Evolutionary conservation across 1,284 basidiomycete genomes (phyloP).

Genomic region (Ustanciosporium gigantosporum): DNA sequence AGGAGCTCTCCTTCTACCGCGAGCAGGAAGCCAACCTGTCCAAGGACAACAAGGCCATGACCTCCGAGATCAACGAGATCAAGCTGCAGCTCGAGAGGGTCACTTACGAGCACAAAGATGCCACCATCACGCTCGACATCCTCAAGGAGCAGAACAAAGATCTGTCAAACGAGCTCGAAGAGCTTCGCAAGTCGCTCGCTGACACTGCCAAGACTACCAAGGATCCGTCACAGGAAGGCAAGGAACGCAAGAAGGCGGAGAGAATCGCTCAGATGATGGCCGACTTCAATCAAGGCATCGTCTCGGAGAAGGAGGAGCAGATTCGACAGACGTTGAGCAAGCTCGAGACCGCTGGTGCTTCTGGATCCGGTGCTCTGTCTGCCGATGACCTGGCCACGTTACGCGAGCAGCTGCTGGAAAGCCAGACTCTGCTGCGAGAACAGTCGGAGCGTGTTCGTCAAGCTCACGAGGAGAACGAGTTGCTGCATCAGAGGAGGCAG

Average conservation of each 20-base stretch:
- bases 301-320: constrained; percentile 91
- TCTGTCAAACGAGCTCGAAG: constrained; percentile 83
- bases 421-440: constrained; percentile 81
- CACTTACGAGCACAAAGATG: constrained; percentile 94
- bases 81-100: constrained; percentile 87
- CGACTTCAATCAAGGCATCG: constrained; percentile 77
- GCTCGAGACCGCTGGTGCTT: constrained; percentile 67
- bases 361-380: constrained; percentile 60
- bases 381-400: constrained; percentile 78
- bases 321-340: constrained; percentile 80
- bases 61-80: constrained; percentile 78
- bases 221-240: constrained; percentile 77
- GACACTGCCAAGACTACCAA: constrained; percentile 35
- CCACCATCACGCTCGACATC: constrained; percentile 90
- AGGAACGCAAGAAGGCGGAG: constrained; percentile 98
- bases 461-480: constrained; percentile 88
- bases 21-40: constrained; percentile 68
- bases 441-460: constrained; percentile 85
- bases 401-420: constrained; percentile 83
- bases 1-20: constrained; percentile 83
- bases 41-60: constrained; percentile 50
- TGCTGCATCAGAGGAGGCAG: constrained; percentile 77
- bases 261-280: constrained; percentile 99
- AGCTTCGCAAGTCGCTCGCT: constrained; percentile 65
- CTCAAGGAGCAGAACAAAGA: constrained; percentile 94